These are phyloP conservation scores for Corinectria fuckeliana DNA, from an alignment of 2,329 filamentous ascomycete species.

Conservation along the genomic window DNA sequence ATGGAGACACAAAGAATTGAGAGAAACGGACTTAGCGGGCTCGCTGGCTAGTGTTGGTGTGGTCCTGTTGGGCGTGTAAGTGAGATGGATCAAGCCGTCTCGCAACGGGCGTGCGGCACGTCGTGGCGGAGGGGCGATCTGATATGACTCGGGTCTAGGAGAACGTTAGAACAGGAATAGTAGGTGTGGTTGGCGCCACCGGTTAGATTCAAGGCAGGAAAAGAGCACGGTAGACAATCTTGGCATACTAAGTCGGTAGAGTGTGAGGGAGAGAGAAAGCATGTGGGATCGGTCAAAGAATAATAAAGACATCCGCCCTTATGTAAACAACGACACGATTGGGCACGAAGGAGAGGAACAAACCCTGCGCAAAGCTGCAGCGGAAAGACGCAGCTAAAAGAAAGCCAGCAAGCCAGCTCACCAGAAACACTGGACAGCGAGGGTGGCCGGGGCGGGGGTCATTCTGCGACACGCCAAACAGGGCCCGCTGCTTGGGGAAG, in stretches of 20 bases:
- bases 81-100: slow-evolving; percentile 1
- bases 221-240: background rate
- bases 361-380: slow-evolving; percentile 8
- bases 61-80: slow-evolving; percentile 2
- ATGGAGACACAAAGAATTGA: background rate
- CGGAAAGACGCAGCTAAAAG: slow-evolving; percentile 10
- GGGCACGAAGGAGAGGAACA: background rate
- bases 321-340: background rate
- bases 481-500: background rate
- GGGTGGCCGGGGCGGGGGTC: background rate
- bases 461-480: slow-evolving; percentile 14
- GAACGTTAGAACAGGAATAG: slow-evolving; percentile 1
- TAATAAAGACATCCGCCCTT: background rate
- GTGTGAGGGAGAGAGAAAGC: background rate
- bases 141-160: slow-evolving; percentile 13
- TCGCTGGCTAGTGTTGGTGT: background rate
- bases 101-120: background rate
- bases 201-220: background rate
- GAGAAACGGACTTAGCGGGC: slow-evolving; percentile 6
- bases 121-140: background rate
- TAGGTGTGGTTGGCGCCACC: slow-evolving; percentile 3
- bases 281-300: background rate
- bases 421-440: background rate
- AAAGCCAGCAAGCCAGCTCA: slow-evolving; percentile 11
- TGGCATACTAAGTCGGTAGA: too few relatives aligned